These are phyloP conservation scores for Mimosa pudica DNA, from an alignment of 306 rosid genomes.

Conservation along the genomic window DNA sequence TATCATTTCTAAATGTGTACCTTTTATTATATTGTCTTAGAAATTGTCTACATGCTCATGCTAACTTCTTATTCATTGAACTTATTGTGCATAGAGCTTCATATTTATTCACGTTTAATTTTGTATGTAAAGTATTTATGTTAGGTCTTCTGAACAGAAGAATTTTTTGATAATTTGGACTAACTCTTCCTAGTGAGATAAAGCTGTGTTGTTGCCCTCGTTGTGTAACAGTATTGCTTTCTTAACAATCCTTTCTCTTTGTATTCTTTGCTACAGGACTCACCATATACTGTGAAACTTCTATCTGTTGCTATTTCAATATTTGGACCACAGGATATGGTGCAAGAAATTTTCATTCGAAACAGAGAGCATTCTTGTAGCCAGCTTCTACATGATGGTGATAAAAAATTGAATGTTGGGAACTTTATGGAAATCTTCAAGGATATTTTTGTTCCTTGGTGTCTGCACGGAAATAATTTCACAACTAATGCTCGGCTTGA, in stretches of 20 bases:
- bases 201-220: no score
- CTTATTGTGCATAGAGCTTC: slow-evolving; percentile 11
- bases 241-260: slow-evolving; percentile 28
- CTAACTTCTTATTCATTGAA: slow-evolving; percentile 14
- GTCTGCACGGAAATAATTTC: slow-evolving; percentile 57
- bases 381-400: slow-evolving; percentile 43
- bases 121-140: not conserved
- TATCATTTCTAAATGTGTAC: slow-evolving; percentile 4
- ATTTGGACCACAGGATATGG: slow-evolving; percentile 77
- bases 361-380: slow-evolving; percentile 39
- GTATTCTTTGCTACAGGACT: slow-evolving; percentile 58
- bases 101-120: not conserved
- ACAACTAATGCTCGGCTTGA: slow-evolving; percentile 70
- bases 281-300: slow-evolving; percentile 67
- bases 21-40: slow-evolving; percentile 22
- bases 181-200: no score
- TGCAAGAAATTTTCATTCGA: slow-evolving; percentile 58
- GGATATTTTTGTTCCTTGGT: slow-evolving; percentile 83
- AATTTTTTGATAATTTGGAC: not conserved
- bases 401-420: slow-evolving; percentile 43
- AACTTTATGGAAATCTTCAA: slow-evolving; percentile 75
- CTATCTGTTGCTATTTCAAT: slow-evolving; percentile 66
- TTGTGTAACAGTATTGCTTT: slow-evolving; percentile 6
- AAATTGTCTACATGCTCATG: not conserved
- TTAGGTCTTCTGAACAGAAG: slow-evolving; percentile 15